These are phyloP conservation scores for Emericellopsis terricola DNA, from an alignment of 495 filamentous ascomycete genomes.

Conservation along the genomic window DNA sequence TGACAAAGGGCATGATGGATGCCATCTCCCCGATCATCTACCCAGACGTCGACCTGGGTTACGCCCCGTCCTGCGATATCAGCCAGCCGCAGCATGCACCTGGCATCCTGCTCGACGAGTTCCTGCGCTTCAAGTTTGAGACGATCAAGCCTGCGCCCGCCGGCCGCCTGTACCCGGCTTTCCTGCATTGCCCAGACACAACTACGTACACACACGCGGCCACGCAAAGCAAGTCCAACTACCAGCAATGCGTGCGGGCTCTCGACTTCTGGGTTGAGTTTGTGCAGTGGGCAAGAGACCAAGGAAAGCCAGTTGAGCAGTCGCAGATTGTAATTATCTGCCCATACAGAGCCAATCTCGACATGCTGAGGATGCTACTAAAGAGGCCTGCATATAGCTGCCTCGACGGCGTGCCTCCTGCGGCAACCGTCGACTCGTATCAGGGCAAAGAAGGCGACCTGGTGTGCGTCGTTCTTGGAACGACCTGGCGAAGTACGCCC, in stretches of 20 bases:
- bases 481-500: not conserved
- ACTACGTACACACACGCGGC: not conserved
- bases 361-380: not conserved
- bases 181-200: constrained; percentile 4
- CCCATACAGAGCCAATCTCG: constrained; percentile 5
- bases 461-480: constrained; percentile 5
- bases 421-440: constrained; percentile 3
- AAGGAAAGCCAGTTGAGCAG: not conserved
- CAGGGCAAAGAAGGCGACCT: constrained; percentile 5
- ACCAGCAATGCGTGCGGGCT: constrained; percentile 2
- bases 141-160: not conserved
- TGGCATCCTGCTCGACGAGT: constrained; percentile 4
- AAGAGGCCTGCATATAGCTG: not conserved
- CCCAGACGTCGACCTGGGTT: constrained; percentile 3
- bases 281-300: not conserved
- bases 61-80: constrained; percentile 1
- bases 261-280: constrained; percentile 4
- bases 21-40: not conserved
- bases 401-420: not conserved
- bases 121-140: not conserved
- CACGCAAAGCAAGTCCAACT: not conserved
- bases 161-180: constrained; percentile 1
- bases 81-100: not conserved
- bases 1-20: constrained; percentile 6
- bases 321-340: constrained; percentile 1